Conservation (phyloP, 176 grass and related monocot species). For the Dactylis glomerata region DNA sequence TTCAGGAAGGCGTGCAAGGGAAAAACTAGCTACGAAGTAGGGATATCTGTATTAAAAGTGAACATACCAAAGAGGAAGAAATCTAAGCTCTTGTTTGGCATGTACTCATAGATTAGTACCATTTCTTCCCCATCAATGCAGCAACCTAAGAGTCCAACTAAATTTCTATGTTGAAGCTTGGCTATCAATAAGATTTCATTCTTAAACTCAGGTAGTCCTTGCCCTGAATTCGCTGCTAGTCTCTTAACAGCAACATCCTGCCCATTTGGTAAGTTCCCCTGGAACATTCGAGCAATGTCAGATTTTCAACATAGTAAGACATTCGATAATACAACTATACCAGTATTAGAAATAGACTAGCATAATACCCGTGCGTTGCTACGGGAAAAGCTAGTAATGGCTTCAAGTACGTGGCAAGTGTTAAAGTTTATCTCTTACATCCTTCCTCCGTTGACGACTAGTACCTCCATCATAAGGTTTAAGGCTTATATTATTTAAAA, state of each 20-base stretch:
- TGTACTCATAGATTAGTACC: constrained; percentile 48
- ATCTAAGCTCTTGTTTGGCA: constrained; percentile 72
- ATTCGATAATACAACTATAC: neutral
- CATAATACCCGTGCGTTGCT: too few relatives aligned
- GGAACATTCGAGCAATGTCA: constrained; percentile 28
- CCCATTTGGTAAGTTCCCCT: constrained; percentile 30
- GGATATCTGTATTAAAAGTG: neutral
- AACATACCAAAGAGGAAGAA: constrained; percentile 53
- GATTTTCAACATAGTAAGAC: neutral
- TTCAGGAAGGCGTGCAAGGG: neutral
- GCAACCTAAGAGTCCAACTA: constrained; percentile 46
- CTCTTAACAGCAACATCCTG: constrained; percentile 52
- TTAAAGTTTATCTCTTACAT: too few relatives aligned
- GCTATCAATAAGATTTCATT: constrained; percentile 53
- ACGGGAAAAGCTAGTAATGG: too few relatives aligned
- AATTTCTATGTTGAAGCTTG: constrained; percentile 58
- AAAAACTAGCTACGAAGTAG: neutral
- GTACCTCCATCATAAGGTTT: too few relatives aligned
- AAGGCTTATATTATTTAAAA: too few relatives aligned
- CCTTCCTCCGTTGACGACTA: too few relatives aligned
- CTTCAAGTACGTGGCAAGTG: too few relatives aligned
- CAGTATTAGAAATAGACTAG: neutral
- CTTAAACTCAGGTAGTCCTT: constrained; percentile 54
- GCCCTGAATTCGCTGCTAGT: constrained; percentile 44
- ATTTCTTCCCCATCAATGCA: constrained; percentile 55